Conservation (phyloP, 2,329 filamentous ascomycete species). For the Chalara sp. region DNA sequence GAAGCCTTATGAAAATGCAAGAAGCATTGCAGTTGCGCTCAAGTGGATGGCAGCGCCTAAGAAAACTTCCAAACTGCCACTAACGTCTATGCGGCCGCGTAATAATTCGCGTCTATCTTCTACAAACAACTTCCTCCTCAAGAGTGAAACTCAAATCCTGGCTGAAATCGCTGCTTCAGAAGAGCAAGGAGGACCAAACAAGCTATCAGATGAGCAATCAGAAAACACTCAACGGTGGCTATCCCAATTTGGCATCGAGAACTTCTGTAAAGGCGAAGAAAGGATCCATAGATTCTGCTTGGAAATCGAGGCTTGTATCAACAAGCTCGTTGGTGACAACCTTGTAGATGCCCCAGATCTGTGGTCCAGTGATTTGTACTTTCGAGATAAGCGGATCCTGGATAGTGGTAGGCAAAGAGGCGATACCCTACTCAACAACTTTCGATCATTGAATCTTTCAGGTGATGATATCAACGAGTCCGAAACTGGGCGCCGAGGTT, state of each 20-base stretch:
- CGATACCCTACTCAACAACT: conserved; percentile 38
- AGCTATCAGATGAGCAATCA: conserved; percentile 91
- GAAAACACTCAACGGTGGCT: conserved; percentile 82
- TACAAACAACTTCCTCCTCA: conserved; percentile 56
- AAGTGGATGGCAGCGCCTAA: conserved; percentile 79
- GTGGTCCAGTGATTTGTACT: conserved; percentile 87
- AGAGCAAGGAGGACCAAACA: conserved; percentile 86
- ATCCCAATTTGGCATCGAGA: conserved; percentile 73
- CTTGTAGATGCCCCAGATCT: conserved; percentile 80
- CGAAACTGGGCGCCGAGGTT: conserved; percentile 23
- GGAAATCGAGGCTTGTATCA: conserved; percentile 81
- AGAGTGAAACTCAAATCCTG: conserved; percentile 77
- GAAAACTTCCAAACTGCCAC: conserved; percentile 20
- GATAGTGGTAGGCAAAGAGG: conserved; percentile 42
- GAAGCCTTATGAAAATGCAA: conserved; percentile 77
- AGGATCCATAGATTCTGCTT: conserved; percentile 89
- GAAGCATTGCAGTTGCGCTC: conserved; percentile 77
- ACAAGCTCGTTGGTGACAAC: conserved; percentile 76
- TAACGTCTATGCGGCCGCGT: conserved; percentile 31
- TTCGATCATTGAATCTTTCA: conserved; percentile 40
- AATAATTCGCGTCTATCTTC: conserved; percentile 26
- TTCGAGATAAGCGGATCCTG: conserved; percentile 58
- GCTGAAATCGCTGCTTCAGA: conserved; percentile 78
- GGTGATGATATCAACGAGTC: conserved; percentile 32
- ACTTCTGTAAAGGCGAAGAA: conserved; percentile 92